A percentile compares a stretch with the other conserved stretches of the same genome.
Conservation (phyloP, 108 stramenopile genomes). For the Parietichytrium sp. region DNA sequence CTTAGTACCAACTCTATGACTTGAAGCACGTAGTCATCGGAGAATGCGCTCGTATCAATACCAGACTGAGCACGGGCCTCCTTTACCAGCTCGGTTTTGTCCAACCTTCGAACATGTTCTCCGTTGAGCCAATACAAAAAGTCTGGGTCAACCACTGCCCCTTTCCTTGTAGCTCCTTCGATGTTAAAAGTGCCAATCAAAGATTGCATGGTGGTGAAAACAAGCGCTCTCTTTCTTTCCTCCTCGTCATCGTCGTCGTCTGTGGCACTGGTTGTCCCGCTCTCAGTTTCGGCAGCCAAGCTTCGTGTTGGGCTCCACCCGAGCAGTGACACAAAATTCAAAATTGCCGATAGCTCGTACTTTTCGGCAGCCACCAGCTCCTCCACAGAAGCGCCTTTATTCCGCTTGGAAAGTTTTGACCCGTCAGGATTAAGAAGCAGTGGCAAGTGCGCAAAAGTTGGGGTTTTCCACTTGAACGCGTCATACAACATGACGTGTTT, state of each 20-base stretch:
- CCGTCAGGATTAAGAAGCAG: conserved; percentile 29
- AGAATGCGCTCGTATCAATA: not conserved
- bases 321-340: conserved; percentile 40
- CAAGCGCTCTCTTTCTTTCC: conserved; percentile 36
- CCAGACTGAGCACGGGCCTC: not conserved
- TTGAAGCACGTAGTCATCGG: not conserved
- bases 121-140: conserved; percentile 34
- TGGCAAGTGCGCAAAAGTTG: conserved; percentile 31
- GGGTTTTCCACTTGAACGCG: not conserved
- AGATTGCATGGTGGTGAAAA: not conserved
- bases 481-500: conserved; percentile 29
- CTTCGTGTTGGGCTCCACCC: conserved; percentile 46
- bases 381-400: not conserved
- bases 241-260: not conserved
- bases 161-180: not conserved
- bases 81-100: not conserved
- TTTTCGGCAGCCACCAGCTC: not conserved
- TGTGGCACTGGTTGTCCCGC: no score
- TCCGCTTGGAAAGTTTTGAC: conserved; percentile 42
- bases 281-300: no score
- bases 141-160: conserved; percentile 32
- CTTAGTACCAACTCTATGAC: not conserved
- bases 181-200: not conserved
- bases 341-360: conserved; percentile 28
- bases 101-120: conserved; percentile 11